These are phyloP conservation scores for Emergomyces africanus DNA, from an alignment of 2,329 filamentous ascomycete species.

Conservation along the genomic window DNA sequence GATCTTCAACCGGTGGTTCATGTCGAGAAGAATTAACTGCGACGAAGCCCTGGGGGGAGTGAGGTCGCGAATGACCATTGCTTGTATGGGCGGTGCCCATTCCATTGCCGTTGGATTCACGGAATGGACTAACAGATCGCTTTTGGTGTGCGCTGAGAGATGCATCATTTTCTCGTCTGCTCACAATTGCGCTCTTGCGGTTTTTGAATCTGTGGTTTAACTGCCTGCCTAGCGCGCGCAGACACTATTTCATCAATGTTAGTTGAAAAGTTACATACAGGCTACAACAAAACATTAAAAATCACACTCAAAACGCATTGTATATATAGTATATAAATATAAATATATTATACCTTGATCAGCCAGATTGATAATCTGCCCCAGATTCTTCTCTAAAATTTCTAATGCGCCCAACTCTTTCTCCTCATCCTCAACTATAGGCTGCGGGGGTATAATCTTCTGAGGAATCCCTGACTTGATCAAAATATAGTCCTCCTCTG, in stretches of 20 bases:
- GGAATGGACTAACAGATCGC: slow-evolving; percentile 26
- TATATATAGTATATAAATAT: background rate
- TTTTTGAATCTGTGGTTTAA: slow-evolving; percentile 70
- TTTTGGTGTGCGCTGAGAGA: slow-evolving; percentile 20
- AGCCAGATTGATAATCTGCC: slow-evolving; percentile 64
- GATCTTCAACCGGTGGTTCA: slow-evolving; percentile 25
- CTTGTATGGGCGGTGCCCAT: slow-evolving; percentile 15
- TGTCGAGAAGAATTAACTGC: slow-evolving; percentile 42
- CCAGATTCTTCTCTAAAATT: slow-evolving; percentile 66
- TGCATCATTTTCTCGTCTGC: slow-evolving; percentile 41
- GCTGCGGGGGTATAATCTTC: slow-evolving; percentile 66
- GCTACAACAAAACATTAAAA: no score
- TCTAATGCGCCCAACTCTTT: slow-evolving; percentile 75
- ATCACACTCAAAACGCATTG: no score
- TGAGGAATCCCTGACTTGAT: slow-evolving; percentile 74
- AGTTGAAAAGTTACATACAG: slow-evolving; percentile 7
- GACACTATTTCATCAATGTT: slow-evolving; percentile 39
- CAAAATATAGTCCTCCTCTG: slow-evolving; percentile 74
- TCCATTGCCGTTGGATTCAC: slow-evolving; percentile 20
- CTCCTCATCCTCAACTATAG: slow-evolving; percentile 73
- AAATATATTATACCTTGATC: slow-evolving; percentile 48
- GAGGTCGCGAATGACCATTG: slow-evolving; percentile 21
- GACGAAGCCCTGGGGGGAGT: slow-evolving; percentile 43
- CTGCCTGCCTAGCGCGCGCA: slow-evolving; percentile 58
- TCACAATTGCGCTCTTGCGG: slow-evolving; percentile 58